A percentile compares a stretch with the other conserved stretches of the same genome.
These are phyloP conservation scores for Metschnikowia cubensis DNA, from an alignment of 805 yeast genomes.

Conservation along the genomic window DNA sequence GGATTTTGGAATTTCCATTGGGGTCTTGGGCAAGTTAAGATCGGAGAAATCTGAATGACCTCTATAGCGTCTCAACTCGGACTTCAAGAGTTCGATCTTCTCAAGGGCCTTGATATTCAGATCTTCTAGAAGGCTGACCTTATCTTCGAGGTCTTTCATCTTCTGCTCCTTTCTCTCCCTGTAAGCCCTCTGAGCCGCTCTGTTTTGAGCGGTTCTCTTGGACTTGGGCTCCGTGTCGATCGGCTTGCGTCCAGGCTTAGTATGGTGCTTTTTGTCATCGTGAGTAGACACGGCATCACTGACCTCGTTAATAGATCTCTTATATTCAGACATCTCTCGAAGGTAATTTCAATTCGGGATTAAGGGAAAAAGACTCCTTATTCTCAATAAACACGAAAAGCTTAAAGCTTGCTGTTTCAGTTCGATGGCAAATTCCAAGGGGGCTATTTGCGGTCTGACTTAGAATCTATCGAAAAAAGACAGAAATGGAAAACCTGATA, in stretches of 20 bases:
- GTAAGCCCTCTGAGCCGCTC: conserved; percentile 98
- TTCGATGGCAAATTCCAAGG: neutral
- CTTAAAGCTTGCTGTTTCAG: neutral
- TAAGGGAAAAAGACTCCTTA: neutral
- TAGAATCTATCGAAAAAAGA: neutral
- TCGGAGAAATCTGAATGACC: conserved; percentile 30
- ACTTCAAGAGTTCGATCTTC: conserved; percentile 74
- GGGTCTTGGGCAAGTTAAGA: conserved; percentile 11
- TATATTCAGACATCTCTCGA: conserved; percentile 26
- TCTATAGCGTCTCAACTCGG: conserved; percentile 63
- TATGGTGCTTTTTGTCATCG: conserved; percentile 36
- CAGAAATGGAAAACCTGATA: no score
- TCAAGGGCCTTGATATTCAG: conserved; percentile 60
- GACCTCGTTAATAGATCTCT: conserved; percentile 28
- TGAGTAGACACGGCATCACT: conserved; percentile 19
- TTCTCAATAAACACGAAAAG: neutral
- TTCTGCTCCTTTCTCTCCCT: conserved; percentile 89
- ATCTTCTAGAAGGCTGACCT: conserved; percentile 67
- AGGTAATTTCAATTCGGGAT: neutral
- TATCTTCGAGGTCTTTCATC: conserved; percentile 78
- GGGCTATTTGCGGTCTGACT: neutral
- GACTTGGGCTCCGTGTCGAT: conserved; percentile 74
- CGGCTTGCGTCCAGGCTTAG: conserved; percentile 81
- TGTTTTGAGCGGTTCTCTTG: conserved; percentile 92
- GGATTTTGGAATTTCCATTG: neutral